phyloP scores from a whole-genome alignment of 2,329 filamentous ascomycete species.

The Alternaria sp. region DNA sequence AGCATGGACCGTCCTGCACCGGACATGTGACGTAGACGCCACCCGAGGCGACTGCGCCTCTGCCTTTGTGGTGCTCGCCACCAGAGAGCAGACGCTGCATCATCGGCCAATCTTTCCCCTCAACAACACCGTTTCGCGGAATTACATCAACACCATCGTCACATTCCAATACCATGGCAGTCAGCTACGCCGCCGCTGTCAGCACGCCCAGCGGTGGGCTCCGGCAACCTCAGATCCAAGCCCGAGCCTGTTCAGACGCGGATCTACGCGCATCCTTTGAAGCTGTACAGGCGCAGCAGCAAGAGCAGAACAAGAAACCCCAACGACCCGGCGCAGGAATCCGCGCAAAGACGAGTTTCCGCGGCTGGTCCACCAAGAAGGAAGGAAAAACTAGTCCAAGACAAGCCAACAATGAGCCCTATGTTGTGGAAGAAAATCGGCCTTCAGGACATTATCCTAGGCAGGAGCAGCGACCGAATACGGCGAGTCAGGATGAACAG shows the following conservation, averaged over 20 bases:
- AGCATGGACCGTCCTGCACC: constrained; percentile 13
- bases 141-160: constrained; percentile 2
- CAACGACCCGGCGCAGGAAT: constrained; percentile 25
- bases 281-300: constrained; percentile 1
- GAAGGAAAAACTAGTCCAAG: constrained; percentile 12
- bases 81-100: not conserved
- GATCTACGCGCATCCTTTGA: constrained; percentile 24
- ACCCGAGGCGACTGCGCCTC: constrained; percentile 17
- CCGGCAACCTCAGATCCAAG: constrained; percentile 25
- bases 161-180: constrained; percentile 17
- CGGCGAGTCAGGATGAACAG: constrained; percentile 40
- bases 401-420: constrained; percentile 8
- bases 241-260: constrained; percentile 21
- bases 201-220: constrained; percentile 29
- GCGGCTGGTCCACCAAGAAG: constrained; percentile 25
- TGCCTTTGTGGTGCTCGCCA: constrained; percentile 23
- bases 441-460: constrained; percentile 16
- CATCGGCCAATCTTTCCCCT: not conserved
- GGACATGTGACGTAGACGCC: constrained; percentile 19
- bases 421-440: constrained; percentile 18
- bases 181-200: constrained; percentile 35
- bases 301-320: constrained; percentile 17
- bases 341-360: constrained; percentile 27
- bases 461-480: constrained; percentile 45
- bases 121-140: not conserved